Evolutionary conservation across 768 basidiomycete species (phyloP).

Genomic region (Leccinum rimulosum): DNA sequence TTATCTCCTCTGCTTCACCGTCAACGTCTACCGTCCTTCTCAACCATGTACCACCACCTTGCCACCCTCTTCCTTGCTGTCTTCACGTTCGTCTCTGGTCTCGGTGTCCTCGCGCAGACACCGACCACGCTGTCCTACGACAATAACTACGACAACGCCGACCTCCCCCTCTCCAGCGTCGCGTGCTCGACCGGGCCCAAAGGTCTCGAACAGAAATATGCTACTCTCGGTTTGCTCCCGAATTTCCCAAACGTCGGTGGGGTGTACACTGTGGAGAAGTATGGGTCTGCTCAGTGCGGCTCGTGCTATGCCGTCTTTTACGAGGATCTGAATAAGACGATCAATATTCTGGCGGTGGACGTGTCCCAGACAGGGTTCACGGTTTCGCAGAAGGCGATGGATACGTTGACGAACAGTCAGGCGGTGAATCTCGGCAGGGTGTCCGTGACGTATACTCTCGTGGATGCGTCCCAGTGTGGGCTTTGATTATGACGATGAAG

Average conservation of each 20-base stretch:
- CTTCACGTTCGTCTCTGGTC: conserved; percentile 14
- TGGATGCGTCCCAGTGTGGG: neutral
- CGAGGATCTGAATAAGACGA: conserved; percentile 32
- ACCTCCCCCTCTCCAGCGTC: conserved; percentile 28
- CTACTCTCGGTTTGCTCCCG: conserved; percentile 38
- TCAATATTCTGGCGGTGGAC: conserved; percentile 59
- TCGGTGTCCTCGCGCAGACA: conserved; percentile 22
- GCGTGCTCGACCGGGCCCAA: conserved; percentile 40
- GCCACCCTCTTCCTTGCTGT: conserved; percentile 11
- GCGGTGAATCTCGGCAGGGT: conserved; percentile 19
- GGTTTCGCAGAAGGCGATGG: conserved; percentile 27
- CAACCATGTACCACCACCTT: conserved; percentile 28
- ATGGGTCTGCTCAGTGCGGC: conserved; percentile 29
- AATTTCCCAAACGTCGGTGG: conserved; percentile 39
- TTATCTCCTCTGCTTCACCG: neutral
- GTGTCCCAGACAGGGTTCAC: conserved; percentile 42
- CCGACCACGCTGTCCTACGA: conserved; percentile 36
- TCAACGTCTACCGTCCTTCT: neutral
- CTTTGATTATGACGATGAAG: neutral
- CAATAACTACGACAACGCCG: conserved; percentile 32
- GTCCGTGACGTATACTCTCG: conserved; percentile 8
- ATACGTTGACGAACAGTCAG: conserved; percentile 16
- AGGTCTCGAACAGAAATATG: conserved; percentile 36
- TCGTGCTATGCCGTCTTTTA: conserved; percentile 32
- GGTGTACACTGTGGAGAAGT: conserved; percentile 16